A percentile compares a stretch with the other conserved stretches of the same genome.
Conservation (phyloP, 2,329 filamentous ascomycete genomes). For the Fusarium mexicanum region DNA sequence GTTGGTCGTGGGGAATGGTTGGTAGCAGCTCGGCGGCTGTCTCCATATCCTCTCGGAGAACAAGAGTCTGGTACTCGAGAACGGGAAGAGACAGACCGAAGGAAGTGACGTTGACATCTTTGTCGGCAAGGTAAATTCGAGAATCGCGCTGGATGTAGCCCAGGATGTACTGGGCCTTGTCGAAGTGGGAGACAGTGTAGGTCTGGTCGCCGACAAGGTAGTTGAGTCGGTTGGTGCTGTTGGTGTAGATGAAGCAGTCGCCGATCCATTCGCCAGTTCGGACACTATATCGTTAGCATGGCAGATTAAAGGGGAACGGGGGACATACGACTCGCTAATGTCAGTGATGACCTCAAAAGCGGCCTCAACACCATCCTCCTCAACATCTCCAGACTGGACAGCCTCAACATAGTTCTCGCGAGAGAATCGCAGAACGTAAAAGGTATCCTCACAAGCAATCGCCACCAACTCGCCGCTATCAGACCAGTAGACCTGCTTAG, state of each 20-base stretch:
- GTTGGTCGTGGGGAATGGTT: slow-evolving; percentile 88
- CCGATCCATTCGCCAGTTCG: slow-evolving; percentile 97
- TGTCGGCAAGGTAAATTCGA: slow-evolving; percentile 94
- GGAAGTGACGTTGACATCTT: slow-evolving; percentile 91
- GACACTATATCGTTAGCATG: slow-evolving; percentile 63
- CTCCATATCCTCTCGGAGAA: slow-evolving; percentile 93
- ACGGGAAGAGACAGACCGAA: slow-evolving; percentile 92
- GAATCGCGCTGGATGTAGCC: slow-evolving; percentile 96
- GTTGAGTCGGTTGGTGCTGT: slow-evolving; percentile 94
- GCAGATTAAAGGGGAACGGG: no score
- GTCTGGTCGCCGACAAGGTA: slow-evolving; percentile 98
- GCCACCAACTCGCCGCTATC: slow-evolving; percentile 94
- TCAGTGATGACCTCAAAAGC: slow-evolving; percentile 97
- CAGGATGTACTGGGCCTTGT: slow-evolving; percentile 92
- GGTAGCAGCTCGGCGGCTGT: slow-evolving; percentile 85
- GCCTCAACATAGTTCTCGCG: slow-evolving; percentile 88
- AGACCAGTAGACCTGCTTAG: slow-evolving; percentile 89
- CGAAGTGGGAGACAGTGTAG: slow-evolving; percentile 97
- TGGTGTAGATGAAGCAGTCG: slow-evolving; percentile 99
- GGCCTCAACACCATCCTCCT: slow-evolving; percentile 91
- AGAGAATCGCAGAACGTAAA: slow-evolving; percentile 93
- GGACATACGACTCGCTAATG: slow-evolving; percentile 81
- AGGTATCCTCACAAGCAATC: slow-evolving; percentile 93
- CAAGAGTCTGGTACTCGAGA: slow-evolving; percentile 95
- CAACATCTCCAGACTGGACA: slow-evolving; percentile 81